Evolutionary conservation across 495 filamentous ascomycete species (phyloP), one percentile per base, ranked within the genome.

Genomic region (Aspergillus saccharolyticus): DNA sequence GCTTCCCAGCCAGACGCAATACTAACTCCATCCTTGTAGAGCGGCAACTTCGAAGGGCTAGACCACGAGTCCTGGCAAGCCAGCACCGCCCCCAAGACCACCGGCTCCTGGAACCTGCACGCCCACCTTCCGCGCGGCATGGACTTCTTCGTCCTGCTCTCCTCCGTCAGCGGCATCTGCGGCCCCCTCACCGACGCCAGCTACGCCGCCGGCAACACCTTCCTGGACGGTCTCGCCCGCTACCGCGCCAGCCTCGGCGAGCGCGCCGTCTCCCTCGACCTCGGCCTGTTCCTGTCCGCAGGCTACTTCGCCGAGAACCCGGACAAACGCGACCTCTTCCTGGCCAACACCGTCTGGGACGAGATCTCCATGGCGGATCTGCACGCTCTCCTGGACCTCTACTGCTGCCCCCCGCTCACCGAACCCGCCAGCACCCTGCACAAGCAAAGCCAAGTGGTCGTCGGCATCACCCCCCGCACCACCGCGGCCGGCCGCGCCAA

Each of bases 161-260:
- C 47, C 22, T 50, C 47, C 17, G 17, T 50, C 20, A 17, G 22
- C 4, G 47, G 47, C 4, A 50, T 50, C 16, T 18, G 24, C 22
- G 47, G 47, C 16, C 16, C 47, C 15, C 21, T 50, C 47, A 30
- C 22, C 12, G 47, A 50, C 22, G 16, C 47, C 17, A 28, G 47
- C 16, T 50, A 50, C 47, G 47, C 47, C 7, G 47, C 47, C 8
- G 47, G 47, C 15, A 50, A 50, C 24, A 53, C 51, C 0, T 42
- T 43, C 17, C 24, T 28, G 17, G 47, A 50, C 22, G 22, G 47
- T 17, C 62, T 78, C 1, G 74, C 75, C 5, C 64, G 62, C 0
- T 66, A 72, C 44, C 72, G 73, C 3, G 57, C 61, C 28, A 42
- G 58, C 0, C 57, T 44, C 5, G 70, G 70, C 1, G 52, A 66